Percentiles rank a stretch among this genome's conserved stretches.
phyloP scores from a whole-genome alignment of 2,329 filamentous ascomycete genomes.

The Amylocarpus encephaloides region DNA sequence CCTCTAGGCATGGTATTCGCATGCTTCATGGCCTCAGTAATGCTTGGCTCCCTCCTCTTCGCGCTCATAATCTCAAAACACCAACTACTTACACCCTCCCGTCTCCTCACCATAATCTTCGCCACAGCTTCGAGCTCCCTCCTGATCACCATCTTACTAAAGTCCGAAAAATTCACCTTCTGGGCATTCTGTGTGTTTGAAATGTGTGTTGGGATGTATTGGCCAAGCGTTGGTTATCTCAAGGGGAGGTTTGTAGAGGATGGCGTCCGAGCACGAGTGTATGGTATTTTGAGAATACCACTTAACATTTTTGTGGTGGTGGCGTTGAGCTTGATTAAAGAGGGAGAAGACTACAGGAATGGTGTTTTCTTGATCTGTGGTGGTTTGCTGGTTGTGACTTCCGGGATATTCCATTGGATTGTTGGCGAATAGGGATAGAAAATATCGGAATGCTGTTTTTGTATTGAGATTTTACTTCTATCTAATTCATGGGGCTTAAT shows the following conservation, averaged over 20 bases:
- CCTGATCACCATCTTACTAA: slow-evolving; percentile 37
- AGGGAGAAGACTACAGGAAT: slow-evolving; percentile 34
- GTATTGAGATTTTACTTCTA: too few species aligned
- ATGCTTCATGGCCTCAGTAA: slow-evolving; percentile 53
- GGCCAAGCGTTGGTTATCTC: slow-evolving; percentile 47
- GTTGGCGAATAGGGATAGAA: slow-evolving; percentile 19
- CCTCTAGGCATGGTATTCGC: slow-evolving; percentile 49
- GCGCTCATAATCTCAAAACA: slow-evolving; percentile 31
- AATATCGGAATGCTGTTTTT: too few species aligned
- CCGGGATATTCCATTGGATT: slow-evolving; percentile 22
- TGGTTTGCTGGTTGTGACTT: slow-evolving; percentile 23
- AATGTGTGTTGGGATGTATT: slow-evolving; percentile 51
- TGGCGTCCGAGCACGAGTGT: slow-evolving; percentile 46
- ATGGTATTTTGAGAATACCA: slow-evolving; percentile 51
- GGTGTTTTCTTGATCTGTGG: slow-evolving; percentile 30
- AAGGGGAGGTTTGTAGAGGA: slow-evolving; percentile 51
- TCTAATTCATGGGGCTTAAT: too few species aligned
- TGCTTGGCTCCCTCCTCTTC: slow-evolving; percentile 51
- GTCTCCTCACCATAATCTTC: slow-evolving; percentile 37
- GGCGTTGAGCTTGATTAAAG: slow-evolving; percentile 40
- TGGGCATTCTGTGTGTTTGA: slow-evolving; percentile 54
- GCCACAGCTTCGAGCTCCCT: slow-evolving; percentile 34
- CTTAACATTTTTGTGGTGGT: slow-evolving; percentile 51
- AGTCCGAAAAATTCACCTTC: slow-evolving; percentile 41
- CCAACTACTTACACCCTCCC: slow-evolving; percentile 26